phyloP scores from a whole-genome alignment of 306 rosid genomes.

The Luffa aegyptiaca region DNA sequence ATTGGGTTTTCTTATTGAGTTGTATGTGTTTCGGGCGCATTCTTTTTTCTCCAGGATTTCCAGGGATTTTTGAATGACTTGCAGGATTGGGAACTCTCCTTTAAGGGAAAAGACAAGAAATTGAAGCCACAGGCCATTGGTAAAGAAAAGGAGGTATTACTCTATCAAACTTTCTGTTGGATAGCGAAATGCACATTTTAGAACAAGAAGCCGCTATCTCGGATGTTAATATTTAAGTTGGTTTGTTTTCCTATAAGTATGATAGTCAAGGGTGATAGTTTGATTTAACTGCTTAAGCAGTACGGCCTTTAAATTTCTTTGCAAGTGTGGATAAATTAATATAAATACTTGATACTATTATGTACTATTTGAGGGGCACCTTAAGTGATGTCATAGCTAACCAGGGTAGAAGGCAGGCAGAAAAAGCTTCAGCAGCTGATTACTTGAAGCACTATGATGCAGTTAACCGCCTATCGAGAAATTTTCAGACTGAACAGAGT shows the following conservation, averaged over 20 bases:
- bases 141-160: conserved; percentile 47
- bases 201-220: not conserved
- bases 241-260: not conserved
- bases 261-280: not conserved
- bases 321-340: not conserved
- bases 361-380: conserved; percentile 19
- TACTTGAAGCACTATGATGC: conserved; percentile 36
- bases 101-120: conserved; percentile 44
- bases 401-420: conserved; percentile 19
- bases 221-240: not conserved
- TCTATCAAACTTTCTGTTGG: not conserved
- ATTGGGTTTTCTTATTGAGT: conserved; percentile 6
- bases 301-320: not conserved
- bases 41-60: conserved; percentile 50
- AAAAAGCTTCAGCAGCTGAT: conserved; percentile 27
- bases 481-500: conserved; percentile 40
- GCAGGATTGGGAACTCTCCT: conserved; percentile 94
- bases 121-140: conserved; percentile 22
- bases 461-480: conserved; percentile 24
- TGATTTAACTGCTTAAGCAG: not conserved
- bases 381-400: conserved; percentile 23
- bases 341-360: not conserved
- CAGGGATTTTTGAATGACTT: conserved; percentile 86
- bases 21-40: conserved; percentile 4
- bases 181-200: not conserved